Base-by-base conservation (phyloP, 1,284 basidiomycete genomes). In the Bjerkandera adusta region DNA sequence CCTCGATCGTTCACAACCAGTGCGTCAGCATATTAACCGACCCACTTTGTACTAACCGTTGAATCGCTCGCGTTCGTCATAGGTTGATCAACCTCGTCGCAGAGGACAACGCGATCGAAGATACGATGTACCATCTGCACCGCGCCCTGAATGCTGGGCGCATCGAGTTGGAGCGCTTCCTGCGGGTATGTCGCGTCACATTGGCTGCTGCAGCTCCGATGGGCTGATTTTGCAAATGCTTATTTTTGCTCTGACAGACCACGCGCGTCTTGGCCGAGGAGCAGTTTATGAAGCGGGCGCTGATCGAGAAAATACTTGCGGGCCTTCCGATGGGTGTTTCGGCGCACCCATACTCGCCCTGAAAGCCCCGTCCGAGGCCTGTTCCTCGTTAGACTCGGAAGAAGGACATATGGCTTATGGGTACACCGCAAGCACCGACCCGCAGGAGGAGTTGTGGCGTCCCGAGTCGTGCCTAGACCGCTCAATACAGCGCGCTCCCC, bases 91-190 rank as follows among this genome's bases (percentile, higher is more conserved):
- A 97, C 63, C 76, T 99, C 18, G 86, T 97, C 5, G 94, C 97
- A n/a, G 97, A 99, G 65, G 97, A 99, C 66, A 94, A 95, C 58
- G 94, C 96, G 0, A 92, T 99, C 58, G 94, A 97, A 66, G 97
- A 99, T 67, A 96, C 96, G 21, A 88, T 98, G 50, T 99, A 98
- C 69, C 95, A 99, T 64, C 79, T 99, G 43, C 92, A 95, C 48
- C 81, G 95, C 48, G 96, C 94, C 3, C 73, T 99, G 53, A 96
- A 96, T 61, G 77, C 89, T 36, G 95, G 96, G 7, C 80, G 91
- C 47, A 86, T 97, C 53, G 94, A 97, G 71, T 77, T 97, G 49
- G 93, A 97, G 63, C 79, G 89, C 36, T 97, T 95, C 73, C 71
- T 96, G 50, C 85, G 92, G 72, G 92, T 90, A 63, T 57, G 84